Evolutionary conservation across 176 grass and related monocot species (phyloP).

Genomic region (Ampelocalamus luodianensis): DNA sequence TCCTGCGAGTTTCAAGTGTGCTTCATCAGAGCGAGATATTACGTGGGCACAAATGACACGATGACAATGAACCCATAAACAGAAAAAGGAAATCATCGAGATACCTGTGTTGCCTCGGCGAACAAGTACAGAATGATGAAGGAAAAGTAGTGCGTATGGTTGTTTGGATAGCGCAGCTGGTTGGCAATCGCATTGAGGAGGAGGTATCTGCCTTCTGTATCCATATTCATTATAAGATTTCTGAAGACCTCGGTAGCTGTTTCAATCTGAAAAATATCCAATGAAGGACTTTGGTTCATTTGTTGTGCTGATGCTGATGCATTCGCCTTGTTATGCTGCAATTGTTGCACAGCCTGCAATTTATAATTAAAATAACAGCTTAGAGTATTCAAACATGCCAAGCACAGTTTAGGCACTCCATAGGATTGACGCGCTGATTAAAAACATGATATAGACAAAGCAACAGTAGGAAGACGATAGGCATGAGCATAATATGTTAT

Average conservation of each 20-base stretch:
- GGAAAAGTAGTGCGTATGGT: slow-evolving; percentile 94
- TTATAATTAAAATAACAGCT: slow-evolving; percentile 30
- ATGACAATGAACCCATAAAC: slow-evolving; percentile 14
- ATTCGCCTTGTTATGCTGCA: slow-evolving; percentile 72
- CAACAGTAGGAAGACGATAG: neutral
- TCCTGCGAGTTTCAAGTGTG: slow-evolving; percentile 57
- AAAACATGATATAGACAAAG: neutral
- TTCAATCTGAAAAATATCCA: slow-evolving; percentile 85
- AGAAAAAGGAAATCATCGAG: neutral
- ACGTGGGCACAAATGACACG: neutral
- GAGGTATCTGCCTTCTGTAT: slow-evolving; percentile 86
- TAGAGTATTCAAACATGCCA: slow-evolving; percentile 32
- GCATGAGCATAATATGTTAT: neutral
- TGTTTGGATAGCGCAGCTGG: slow-evolving; percentile 92
- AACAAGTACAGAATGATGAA: slow-evolving; percentile 95
- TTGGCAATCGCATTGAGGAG: slow-evolving; percentile 91
- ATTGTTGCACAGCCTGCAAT: slow-evolving; percentile 83
- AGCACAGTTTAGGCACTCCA: neutral
- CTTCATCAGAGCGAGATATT: slow-evolving; percentile 18
- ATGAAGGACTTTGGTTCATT: slow-evolving; percentile 61
- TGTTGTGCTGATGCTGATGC: slow-evolving; percentile 59
- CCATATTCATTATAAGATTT: slow-evolving; percentile 84
- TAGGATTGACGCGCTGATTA: neutral
- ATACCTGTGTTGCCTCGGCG: slow-evolving; percentile 76
- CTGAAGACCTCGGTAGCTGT: slow-evolving; percentile 81